Conservation (phyloP, 1,284 basidiomycete species). For the Leccinum cinnamomeum region DNA sequence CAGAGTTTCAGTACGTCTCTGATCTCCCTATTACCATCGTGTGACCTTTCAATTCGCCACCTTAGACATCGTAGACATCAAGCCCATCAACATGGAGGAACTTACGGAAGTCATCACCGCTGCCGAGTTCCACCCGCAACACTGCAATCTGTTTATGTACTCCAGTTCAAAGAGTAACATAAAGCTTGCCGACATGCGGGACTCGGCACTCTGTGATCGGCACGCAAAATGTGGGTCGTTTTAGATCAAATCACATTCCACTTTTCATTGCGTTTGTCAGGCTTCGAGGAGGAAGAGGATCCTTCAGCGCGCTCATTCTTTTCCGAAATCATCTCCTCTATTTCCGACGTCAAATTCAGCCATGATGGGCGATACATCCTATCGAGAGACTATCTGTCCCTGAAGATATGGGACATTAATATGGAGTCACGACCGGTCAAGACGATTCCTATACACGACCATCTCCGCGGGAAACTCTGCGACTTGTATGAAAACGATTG, state of each 20-base stretch:
- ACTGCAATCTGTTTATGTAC: slow-evolving; percentile 99
- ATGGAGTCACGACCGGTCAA: slow-evolving; percentile 98
- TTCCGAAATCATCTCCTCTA: slow-evolving; percentile 99
- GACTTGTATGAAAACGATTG: slow-evolving; percentile 99
- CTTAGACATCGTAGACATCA: slow-evolving; percentile 99
- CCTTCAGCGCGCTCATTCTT: slow-evolving; percentile 98
- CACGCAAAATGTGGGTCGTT: slow-evolving; percentile 87
- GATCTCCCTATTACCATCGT: background rate
- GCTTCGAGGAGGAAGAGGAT: slow-evolving; percentile 98
- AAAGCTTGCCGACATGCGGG: slow-evolving; percentile 99
- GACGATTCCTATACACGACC: slow-evolving; percentile 99
- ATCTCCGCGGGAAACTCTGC: slow-evolving; percentile 95
- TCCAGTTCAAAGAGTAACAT: slow-evolving; percentile 99
- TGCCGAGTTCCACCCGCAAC: slow-evolving; percentile 96
- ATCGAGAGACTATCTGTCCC: slow-evolving; percentile 94
- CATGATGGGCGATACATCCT: slow-evolving; percentile 97
- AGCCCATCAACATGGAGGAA: slow-evolving; percentile 99
- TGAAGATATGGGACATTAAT: slow-evolving; percentile 99
- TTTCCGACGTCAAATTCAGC: slow-evolving; percentile 99
- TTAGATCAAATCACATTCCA: slow-evolving; percentile 6
- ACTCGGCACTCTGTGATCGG: slow-evolving; percentile 94
- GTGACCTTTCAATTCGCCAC: slow-evolving; percentile 14
- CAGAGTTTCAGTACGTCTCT: slow-evolving; percentile 93
- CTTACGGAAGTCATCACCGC: slow-evolving; percentile 99
- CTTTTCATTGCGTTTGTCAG: slow-evolving; percentile 44